Evolutionary conservation across 1,284 basidiomycete species (phyloP), one percentile per base, ranked within the genome.

Genomic region (Cerioporus squamosus): DNA sequence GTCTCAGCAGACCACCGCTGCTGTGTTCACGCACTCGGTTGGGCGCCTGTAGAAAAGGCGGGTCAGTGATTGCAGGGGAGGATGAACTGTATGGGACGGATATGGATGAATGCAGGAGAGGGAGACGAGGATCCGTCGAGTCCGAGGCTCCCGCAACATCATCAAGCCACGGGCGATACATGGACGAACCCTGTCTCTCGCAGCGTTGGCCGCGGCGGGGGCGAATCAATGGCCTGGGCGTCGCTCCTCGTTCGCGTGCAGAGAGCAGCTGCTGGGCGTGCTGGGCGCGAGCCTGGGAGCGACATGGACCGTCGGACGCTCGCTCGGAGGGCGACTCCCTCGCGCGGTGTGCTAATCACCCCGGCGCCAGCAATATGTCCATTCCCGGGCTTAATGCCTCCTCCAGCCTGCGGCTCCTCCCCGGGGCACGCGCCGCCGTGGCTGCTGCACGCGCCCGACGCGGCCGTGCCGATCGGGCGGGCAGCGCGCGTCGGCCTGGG

Each of bases 291-390:
- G 29, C 17, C 26, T 17, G 31, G 24, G 44, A 39, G 52, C 44
- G 52, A 53, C 39, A 31, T 31, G 15, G 8, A 5, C 29, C 29
- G 29, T 29, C 29, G 29, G 29, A 29, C 29, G 29, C 29, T 29
- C 29, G 29, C 29, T 29, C 29, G 10, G n/a, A n/a, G n/a, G n/a
- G n/a, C n/a, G n/a, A n/a, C n/a, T n/a, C n/a, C n/a, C n/a, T n/a
- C n/a, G n/a, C n/a, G n/a, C n/a, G n/a, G n/a, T n/a, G 55, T 51
- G 38, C 56, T 63, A 59, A 63, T 51, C 62, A 61, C 18, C 23
- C 44, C 36, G 44, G 62, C 62, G 62, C 57, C 39, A 45, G 51
- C 56, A 64, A 64, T 64, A 61, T 61, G 62, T 20, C 62, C 59
- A 49, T 64, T 61, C 62, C 57, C 54, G 59, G 62, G 47, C 43